Evolutionary conservation across 495 filamentous ascomycete species (phyloP).

Genomic region (Tuber aestivum): DNA sequence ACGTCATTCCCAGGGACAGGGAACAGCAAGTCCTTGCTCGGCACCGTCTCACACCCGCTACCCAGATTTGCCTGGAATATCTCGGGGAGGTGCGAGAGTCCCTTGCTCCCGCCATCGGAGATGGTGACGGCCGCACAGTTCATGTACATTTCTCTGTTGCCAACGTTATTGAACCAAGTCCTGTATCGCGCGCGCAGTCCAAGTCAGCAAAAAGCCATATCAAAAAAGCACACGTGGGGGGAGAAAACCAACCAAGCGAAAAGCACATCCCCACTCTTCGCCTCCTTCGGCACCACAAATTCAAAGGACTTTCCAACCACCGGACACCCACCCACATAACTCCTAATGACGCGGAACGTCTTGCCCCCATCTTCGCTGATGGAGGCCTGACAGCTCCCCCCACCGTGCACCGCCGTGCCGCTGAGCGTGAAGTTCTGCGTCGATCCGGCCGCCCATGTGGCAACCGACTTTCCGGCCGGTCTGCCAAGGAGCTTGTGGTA

Average conservation of each 20-base stretch:
- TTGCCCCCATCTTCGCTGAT: constrained; percentile 59
- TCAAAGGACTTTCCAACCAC: constrained; percentile 46
- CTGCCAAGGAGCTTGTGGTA: constrained; percentile 53
- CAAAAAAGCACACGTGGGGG: too few relatives aligned
- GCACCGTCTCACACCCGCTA: constrained; percentile 24
- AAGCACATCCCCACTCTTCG: constrained; percentile 26
- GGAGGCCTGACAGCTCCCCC: constrained; percentile 61
- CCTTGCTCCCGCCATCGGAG: constrained; percentile 45
- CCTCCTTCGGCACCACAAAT: constrained; percentile 59
- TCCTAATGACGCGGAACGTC: constrained; percentile 61
- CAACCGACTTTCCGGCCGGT: constrained; percentile 47
- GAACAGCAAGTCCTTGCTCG: constrained; percentile 22
- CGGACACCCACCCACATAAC: constrained; percentile 60
- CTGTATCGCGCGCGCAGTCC: constrained; percentile 9
- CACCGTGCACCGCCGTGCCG: constrained; percentile 56
- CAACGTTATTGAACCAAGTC: constrained; percentile 56
- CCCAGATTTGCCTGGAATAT: constrained; percentile 38
- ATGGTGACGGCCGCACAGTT: constrained; percentile 55
- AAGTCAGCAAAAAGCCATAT: constrained; percentile 41
- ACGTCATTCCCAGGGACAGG: constrained; percentile 33
- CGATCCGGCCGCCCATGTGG: constrained; percentile 53
- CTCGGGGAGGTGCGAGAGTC: constrained; percentile 23
- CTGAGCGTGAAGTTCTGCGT: constrained; percentile 54
- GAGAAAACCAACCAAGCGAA: constrained; percentile 31
- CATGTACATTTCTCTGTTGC: constrained; percentile 61